Conservation (phyloP, 225 moss, liverwort and hornwort genomes). For the Thuidium tamariscinum region DNA sequence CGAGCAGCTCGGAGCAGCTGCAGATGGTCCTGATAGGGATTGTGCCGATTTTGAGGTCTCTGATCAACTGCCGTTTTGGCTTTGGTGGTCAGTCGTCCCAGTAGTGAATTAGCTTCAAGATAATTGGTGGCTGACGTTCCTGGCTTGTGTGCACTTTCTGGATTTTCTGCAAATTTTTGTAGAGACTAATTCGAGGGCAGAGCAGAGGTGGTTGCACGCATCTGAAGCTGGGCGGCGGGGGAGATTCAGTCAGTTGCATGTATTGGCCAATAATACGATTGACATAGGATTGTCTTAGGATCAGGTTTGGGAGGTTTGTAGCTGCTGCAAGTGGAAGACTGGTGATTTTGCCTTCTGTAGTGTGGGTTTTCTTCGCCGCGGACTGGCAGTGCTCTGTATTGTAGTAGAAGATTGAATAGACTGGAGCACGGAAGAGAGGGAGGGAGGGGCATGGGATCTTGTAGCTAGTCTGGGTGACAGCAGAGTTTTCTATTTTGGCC, state of each 20-base stretch:
- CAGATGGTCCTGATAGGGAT: constrained; percentile 49
- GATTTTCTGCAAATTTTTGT: constrained; percentile 30
- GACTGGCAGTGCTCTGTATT: constrained; percentile 25
- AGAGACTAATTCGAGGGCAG: constrained; percentile 3
- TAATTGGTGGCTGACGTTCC: neutral
- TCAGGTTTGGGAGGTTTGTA: constrained; percentile 7
- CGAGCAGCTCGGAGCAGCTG: constrained; percentile 45
- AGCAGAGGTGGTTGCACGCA: neutral
- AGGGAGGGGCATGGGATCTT: neutral
- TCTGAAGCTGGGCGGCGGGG: neutral
- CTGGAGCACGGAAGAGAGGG: neutral
- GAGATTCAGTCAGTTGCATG: neutral
- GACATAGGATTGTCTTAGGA: neutral
- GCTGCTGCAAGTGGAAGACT: neutral
- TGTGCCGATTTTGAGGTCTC: constrained; percentile 40
- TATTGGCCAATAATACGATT: constrained; percentile 5
- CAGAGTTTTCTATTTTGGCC: constrained; percentile 19
- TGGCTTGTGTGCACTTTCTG: neutral
- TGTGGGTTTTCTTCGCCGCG: constrained; percentile 3
- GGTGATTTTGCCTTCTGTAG: neutral
- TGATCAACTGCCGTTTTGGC: constrained; percentile 44
- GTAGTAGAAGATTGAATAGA: constrained; percentile 11
- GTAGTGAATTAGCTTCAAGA: neutral
- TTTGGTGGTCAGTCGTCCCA: constrained; percentile 32
- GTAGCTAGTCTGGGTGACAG: constrained; percentile 4